Conservation (phyloP, 371 early-diverging fungal species). For the Rhizopus sp. region DNA sequence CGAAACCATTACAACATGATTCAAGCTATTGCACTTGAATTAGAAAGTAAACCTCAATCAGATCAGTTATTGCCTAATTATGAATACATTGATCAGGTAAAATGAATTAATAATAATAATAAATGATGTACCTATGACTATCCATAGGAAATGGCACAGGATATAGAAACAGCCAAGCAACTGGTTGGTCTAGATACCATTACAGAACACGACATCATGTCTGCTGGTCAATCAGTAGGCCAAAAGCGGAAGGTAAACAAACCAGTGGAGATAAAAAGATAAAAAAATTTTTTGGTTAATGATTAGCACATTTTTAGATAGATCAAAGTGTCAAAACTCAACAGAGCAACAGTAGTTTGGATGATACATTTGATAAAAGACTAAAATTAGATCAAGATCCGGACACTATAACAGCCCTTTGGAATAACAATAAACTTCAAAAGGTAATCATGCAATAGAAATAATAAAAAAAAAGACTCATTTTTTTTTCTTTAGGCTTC, state of each 20-base stretch:
- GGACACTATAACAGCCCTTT: slow-evolving; percentile 5
- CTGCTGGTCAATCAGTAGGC: not conserved
- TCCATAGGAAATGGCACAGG: slow-evolving; percentile 14
- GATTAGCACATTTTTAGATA: not conserved
- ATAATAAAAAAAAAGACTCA: not conserved
- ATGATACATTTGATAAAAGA: not conserved
- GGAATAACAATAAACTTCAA: slow-evolving; percentile 4
- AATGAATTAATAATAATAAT: not conserved
- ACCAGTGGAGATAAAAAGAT: not conserved
- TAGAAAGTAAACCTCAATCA: slow-evolving; percentile 3
- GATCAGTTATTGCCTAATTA: slow-evolving; percentile 20
- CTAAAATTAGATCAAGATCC: not conserved
- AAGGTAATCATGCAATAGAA: not conserved
- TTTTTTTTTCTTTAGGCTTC: slow-evolving; percentile 28
- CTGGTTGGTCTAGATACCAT: slow-evolving; percentile 16
- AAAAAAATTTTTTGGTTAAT: not conserved
- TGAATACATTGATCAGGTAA: slow-evolving; percentile 14
- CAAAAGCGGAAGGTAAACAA: slow-evolving; percentile 16
- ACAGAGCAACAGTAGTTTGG: not conserved
- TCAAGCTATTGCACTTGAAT: slow-evolving; percentile 59
- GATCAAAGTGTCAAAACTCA: not conserved
- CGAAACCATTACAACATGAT: slow-evolving; percentile 63
- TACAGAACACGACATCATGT: not conserved
- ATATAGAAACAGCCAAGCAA: slow-evolving; percentile 18
- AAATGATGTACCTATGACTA: not conserved